Percentiles rank a stretch among this genome's conserved stretches.
Evolutionary conservation across 495 filamentous ascomycete species (phyloP).

Genomic region (Penicillium goetzii): DNA sequence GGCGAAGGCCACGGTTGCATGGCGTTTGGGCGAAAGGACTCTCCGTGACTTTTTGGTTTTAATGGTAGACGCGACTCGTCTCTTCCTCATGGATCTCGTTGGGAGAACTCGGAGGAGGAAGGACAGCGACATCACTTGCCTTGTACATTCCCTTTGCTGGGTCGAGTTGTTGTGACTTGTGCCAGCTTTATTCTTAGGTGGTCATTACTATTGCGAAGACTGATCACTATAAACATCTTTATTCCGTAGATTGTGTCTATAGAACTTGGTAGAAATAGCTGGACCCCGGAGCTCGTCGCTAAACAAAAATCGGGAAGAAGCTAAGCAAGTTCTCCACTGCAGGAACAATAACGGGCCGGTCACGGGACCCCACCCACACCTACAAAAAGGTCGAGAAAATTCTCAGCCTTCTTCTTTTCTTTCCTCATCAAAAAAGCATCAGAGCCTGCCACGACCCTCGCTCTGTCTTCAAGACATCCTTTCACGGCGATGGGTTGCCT

Average conservation of each 20-base stretch:
- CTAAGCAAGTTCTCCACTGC: not conserved
- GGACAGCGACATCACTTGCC: not conserved
- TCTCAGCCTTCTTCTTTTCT: slow-evolving; percentile 42
- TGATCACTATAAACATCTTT: not conserved
- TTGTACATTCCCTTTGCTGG: not conserved
- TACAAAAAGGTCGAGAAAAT: slow-evolving; percentile 36
- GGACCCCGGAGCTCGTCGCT: not conserved
- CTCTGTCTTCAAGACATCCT: slow-evolving; percentile 44
- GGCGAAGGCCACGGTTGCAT: not conserved
- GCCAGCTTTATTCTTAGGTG: not conserved
- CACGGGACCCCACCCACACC: slow-evolving; percentile 33
- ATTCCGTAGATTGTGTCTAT: not conserved
- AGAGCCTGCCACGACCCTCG: slow-evolving; percentile 69
- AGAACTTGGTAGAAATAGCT: not conserved
- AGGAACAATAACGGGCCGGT: slow-evolving; percentile 31
- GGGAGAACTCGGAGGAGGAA: not conserved
- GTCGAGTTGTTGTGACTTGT: not conserved
- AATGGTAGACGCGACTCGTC: not conserved
- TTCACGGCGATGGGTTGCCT: slow-evolving; percentile 67
- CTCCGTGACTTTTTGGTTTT: not conserved
- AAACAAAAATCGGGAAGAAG: not conserved
- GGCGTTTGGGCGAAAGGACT: not conserved
- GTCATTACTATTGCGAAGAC: not conserved
- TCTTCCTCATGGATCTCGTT: not conserved
- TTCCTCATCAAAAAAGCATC: slow-evolving; percentile 64